These are phyloP conservation scores for Coniochaeta sp. DNA, from an alignment of 2,329 filamentous ascomycete species.

Conservation along the genomic window DNA sequence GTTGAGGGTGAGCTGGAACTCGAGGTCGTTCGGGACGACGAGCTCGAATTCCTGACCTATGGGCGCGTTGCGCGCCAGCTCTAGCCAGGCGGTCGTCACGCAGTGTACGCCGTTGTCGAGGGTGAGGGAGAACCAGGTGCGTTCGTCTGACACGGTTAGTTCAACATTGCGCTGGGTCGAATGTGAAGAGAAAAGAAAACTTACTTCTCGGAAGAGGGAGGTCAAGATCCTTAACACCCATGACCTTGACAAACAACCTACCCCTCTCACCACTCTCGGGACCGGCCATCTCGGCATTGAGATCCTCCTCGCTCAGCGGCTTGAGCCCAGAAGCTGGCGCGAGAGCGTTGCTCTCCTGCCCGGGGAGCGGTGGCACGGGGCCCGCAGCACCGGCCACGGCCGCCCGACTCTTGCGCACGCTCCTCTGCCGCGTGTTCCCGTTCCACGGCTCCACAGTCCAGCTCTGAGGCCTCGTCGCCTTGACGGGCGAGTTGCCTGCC, in stretches of 20 bases:
- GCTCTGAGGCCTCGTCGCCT: constrained; percentile 76
- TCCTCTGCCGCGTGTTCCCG: constrained; percentile 62
- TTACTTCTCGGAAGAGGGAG: constrained; percentile 84
- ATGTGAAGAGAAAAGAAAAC: constrained; percentile 24
- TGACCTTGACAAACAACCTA: constrained; percentile 94
- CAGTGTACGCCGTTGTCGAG: constrained; percentile 98
- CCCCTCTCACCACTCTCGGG: constrained; percentile 84
- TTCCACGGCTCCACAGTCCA: constrained; percentile 99
- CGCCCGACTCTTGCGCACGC: constrained; percentile 53
- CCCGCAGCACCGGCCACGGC: constrained; percentile 39
- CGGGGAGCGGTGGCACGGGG: constrained; percentile 74
- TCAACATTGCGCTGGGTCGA: constrained; percentile 5
- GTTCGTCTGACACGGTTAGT: constrained; percentile 55
- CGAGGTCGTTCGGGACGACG: constrained; percentile 93
- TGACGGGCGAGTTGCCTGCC: constrained; percentile 61
- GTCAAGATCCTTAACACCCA: constrained; percentile 93
- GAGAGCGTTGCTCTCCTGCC: constrained; percentile 73
- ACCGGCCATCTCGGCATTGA: constrained; percentile 44
- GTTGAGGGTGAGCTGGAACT: constrained; percentile 95
- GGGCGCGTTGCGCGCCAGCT: constrained; percentile 82
- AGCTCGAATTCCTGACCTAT: constrained; percentile 98
- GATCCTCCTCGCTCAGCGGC: constrained; percentile 63
- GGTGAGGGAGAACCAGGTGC: constrained; percentile 90
- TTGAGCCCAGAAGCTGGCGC: constrained; percentile 51
- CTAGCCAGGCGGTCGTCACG: constrained; percentile 92